These are phyloP conservation scores for Isoetes taiwanensis DNA, from an alignment of 75 land plant genomes.

Conservation along the genomic window DNA sequence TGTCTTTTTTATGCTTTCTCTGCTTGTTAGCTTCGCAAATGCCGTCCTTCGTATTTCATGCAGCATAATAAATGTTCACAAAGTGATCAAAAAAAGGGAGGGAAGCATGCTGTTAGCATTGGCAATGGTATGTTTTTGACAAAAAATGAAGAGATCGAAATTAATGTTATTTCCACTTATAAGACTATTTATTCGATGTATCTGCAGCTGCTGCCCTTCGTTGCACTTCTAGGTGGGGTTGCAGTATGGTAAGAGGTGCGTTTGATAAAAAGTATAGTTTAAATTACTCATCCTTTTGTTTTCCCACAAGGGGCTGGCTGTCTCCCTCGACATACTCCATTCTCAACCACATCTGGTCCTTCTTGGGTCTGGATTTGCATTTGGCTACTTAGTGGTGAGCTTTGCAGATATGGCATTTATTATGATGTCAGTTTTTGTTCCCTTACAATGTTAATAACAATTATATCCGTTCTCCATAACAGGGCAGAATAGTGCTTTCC, in stretches of 20 bases:
- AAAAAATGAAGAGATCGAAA: not conserved
- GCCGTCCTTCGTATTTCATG: slow-evolving; percentile 4
- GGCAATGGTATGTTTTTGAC: slow-evolving; percentile 63
- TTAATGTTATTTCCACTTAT: not conserved
- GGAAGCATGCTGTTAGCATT: slow-evolving; percentile 79
- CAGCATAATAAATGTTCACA: slow-evolving; percentile 74
- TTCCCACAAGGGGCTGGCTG: slow-evolving; percentile 55
- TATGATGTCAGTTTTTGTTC: too few relatives aligned
- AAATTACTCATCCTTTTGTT: not conserved
- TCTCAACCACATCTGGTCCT: slow-evolving; percentile 75
- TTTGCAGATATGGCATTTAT: too few relatives aligned
- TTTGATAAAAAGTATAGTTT: slow-evolving; percentile 3
- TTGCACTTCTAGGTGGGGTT: slow-evolving; percentile 57
- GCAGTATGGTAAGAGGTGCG: slow-evolving; percentile 41
- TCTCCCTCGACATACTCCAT: slow-evolving; percentile 75
- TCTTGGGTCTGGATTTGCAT: slow-evolving; percentile 88
- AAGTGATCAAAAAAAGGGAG: slow-evolving; percentile 64
- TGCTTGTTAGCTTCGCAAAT: not conserved
- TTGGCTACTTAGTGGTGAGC: slow-evolving; percentile 93
- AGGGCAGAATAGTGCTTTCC: slow-evolving; percentile 90
- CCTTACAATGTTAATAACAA: too few relatives aligned
- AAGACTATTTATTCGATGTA: not conserved
- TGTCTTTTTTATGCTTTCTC: not conserved
- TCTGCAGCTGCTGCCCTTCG: slow-evolving; percentile 76
- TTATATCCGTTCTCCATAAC: too few relatives aligned